Evolutionary conservation across 164 flowering plant species (phyloP).

Genomic region (Tinospora cordifolia): DNA sequence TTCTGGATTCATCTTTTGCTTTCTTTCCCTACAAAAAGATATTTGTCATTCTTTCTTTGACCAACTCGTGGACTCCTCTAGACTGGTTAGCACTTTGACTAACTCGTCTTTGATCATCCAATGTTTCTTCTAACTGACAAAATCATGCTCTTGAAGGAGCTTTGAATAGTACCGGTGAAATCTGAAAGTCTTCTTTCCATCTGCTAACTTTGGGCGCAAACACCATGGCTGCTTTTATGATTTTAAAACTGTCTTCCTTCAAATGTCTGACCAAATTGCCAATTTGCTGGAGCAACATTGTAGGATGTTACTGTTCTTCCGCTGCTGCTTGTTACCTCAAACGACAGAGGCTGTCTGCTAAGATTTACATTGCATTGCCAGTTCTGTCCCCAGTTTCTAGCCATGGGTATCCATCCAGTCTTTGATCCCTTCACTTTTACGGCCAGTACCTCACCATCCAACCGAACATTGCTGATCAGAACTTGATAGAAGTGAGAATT

Average conservation of each 20-base stretch:
- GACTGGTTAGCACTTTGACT: slow-evolving; percentile 3
- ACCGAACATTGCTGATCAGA: slow-evolving; percentile 62
- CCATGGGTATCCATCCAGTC: slow-evolving; percentile 84
- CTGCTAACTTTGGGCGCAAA: neutral
- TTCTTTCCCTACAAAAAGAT: slow-evolving; percentile 7
- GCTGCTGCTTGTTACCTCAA: slow-evolving; percentile 55
- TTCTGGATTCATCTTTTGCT: slow-evolving; percentile 1
- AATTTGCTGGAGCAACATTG: slow-evolving; percentile 57
- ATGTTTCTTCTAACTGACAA: neutral
- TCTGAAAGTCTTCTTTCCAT: neutral
- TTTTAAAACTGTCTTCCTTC: slow-evolving; percentile 61
- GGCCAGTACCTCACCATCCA: slow-evolving; percentile 61
- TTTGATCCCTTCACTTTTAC: slow-evolving; percentile 78
- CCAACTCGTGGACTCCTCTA: slow-evolving; percentile 4
- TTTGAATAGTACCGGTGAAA: neutral
- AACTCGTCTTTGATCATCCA: neutral
- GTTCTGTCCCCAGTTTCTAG: slow-evolving; percentile 83
- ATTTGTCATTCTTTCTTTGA: slow-evolving; percentile 13
- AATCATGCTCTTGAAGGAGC: neutral
- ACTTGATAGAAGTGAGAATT: slow-evolving; percentile 47
- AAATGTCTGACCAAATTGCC: slow-evolving; percentile 78
- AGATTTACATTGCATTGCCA: slow-evolving; percentile 68
- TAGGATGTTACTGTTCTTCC: slow-evolving; percentile 49
- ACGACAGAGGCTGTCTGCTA: slow-evolving; percentile 56
- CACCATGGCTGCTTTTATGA: neutral